Evolutionary conservation across 2,329 filamentous ascomycete species (phyloP), one percentile per base, ranked within the genome.

Genomic region (Malbranchea zuffiana): DNA sequence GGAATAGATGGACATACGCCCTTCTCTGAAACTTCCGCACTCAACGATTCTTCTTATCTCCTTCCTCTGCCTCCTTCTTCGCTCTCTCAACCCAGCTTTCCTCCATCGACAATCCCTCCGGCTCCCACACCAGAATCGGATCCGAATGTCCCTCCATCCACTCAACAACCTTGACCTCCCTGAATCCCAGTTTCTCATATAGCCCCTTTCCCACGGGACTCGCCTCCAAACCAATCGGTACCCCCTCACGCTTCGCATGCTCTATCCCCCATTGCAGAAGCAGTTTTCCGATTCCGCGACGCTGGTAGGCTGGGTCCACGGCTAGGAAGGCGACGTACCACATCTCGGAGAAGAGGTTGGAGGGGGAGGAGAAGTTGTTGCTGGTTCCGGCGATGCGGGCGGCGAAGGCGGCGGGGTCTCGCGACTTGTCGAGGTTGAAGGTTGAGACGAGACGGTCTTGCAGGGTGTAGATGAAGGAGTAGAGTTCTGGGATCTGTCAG

Each of bases 321-420:
- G 45, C 46, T 12, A 53, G 42, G 10, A 40, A 36, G 23, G 42
- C 47, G 13, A 53, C 35, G 23, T 50, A 47, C 50, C 49, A 52
- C n/a, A 46, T 39, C 10, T 46, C 36, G 4, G 45, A 29, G 31
- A 46, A 36, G n/a, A 47, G 33, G 11, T 37, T 34, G 15, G 44
- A 38, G 3, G 46, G 46, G 15, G 44, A 38, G 3, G 46, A 45
- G 16, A 39, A 40, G 16, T 36, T 42, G 16, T 39, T 19, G 7
- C 13, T 30, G 3, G 35, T 26, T 23, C 34, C 38, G 13, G 39
- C 15, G 8, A 21, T n/a, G 30, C 37, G 39, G 4, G 43, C 17
- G n/a, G 29, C 35, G 7, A 42, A 11, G 7, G 12, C 37, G 17
- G 28, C 23, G 10, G 30, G 21, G 21, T 42, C 35, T 12, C 37